Evolutionary conservation across 805 yeast species (phyloP).

Genomic region (Myxozyma melibiosi): DNA sequence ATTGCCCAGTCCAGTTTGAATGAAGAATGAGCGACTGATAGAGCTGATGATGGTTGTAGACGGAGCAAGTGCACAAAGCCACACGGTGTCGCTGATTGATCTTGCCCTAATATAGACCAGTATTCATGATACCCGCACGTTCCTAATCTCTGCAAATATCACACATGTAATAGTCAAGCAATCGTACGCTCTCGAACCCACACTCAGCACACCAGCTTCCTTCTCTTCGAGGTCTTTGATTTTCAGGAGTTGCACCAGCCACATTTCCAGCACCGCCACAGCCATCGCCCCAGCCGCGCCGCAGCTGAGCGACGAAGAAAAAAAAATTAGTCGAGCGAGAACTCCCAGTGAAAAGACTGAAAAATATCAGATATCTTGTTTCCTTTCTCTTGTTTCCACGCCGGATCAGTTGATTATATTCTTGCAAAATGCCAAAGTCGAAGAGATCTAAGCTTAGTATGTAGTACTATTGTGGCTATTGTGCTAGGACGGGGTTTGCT

Average conservation of each 20-base stretch:
- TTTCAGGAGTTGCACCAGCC: constrained; percentile 11
- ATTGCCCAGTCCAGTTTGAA: constrained; percentile 45
- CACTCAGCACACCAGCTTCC: too few species aligned
- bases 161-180: too few species aligned
- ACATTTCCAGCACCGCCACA: neutral
- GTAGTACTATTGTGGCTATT: constrained; percentile 20
- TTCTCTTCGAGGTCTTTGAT: too few species aligned
- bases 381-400: neutral
- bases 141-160: too few species aligned
- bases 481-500: neutral
- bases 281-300: constrained; percentile 1
- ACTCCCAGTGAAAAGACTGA: constrained; percentile 1
- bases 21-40: neutral
- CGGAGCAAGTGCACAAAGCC: too few species aligned
- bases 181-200: too few species aligned
- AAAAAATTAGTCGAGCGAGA: constrained; percentile 9
- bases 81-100: too few species aligned
- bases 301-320: constrained; percentile 3
- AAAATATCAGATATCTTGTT: neutral
- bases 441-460: constrained; percentile 82
- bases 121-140: too few species aligned
- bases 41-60: too few species aligned
- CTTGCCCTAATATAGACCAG: too few species aligned
- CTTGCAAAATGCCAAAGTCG: constrained; percentile 83
- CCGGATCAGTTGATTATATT: neutral